phyloP scores from a whole-genome alignment of 2,329 filamentous ascomycete species.

The Stemphylium lycopersici region DNA sequence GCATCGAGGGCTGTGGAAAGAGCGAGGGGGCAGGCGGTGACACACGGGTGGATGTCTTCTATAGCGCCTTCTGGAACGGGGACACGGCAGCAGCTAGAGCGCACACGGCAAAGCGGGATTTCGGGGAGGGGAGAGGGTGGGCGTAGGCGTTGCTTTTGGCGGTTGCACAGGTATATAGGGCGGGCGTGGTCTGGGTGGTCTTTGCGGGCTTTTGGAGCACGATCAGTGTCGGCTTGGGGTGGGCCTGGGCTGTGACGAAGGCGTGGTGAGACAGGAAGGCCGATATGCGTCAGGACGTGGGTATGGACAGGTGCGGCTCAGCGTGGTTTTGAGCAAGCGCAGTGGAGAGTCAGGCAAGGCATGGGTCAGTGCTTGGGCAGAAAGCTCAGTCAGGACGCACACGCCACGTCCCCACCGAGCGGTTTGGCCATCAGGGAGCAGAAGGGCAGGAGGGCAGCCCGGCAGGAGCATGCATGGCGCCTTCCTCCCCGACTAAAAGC shows the following conservation, averaged over 20 bases:
- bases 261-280: slow-evolving; percentile 30
- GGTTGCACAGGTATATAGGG: not conserved
- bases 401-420: slow-evolving; percentile 20
- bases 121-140: not conserved
- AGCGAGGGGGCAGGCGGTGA: not conserved
- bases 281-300: slow-evolving; percentile 25
- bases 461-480: not conserved
- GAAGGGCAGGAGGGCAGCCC: slow-evolving; percentile 11
- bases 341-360: slow-evolving; percentile 23
- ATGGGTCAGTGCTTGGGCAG: slow-evolving; percentile 26
- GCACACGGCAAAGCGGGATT: not conserved
- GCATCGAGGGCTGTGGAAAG: slow-evolving; percentile 36
- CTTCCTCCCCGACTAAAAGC: slow-evolving; percentile 15
- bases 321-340: slow-evolving; percentile 46
- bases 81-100: slow-evolving; percentile 24
- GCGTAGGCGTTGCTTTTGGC: not conserved
- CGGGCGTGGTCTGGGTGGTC: not conserved
- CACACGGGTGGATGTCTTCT: slow-evolving; percentile 1
- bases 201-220: not conserved
- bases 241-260: slow-evolving; percentile 19
- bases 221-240: slow-evolving; percentile 5
- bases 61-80: slow-evolving; percentile 42
- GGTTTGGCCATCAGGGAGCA: slow-evolving; percentile 18
- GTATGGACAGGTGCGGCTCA: slow-evolving; percentile 40
- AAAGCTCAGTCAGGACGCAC: slow-evolving; percentile 27